Conservation (phyloP, 495 filamentous ascomycete species). For the Penicillium pancosmium region DNA sequence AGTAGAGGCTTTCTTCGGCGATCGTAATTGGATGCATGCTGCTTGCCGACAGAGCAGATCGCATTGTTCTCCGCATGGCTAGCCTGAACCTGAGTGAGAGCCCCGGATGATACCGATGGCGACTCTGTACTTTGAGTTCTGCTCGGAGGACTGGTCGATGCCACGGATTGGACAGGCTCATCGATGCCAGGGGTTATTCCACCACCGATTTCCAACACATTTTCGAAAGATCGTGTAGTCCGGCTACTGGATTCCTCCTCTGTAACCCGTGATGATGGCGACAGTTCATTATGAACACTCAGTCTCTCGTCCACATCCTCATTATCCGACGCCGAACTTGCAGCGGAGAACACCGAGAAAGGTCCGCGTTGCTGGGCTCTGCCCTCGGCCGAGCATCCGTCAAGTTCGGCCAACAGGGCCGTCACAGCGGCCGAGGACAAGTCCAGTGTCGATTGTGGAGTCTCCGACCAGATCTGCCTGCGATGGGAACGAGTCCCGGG, state of each 20-base stretch:
- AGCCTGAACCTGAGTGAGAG: background rate
- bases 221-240: background rate
- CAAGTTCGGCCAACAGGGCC: conserved; percentile 22
- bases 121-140: background rate
- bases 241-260: background rate
- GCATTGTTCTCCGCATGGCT: background rate
- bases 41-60: background rate
- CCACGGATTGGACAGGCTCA: background rate
- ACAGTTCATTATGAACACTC: background rate
- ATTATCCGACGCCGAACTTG: conserved; percentile 1
- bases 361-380: conserved; percentile 24
- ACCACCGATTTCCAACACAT: background rate
- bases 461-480: conserved; percentile 17
- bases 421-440: conserved; percentile 26
- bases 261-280: background rate
- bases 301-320: background rate
- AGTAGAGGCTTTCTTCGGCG: background rate
- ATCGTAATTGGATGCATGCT: background rate
- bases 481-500: conserved; percentile 25
- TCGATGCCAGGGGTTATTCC: background rate
- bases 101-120: background rate
- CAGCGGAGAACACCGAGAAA: conserved; percentile 30
- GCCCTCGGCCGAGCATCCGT: conserved; percentile 22
- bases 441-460: conserved; percentile 8
- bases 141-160: background rate